A percentile compares a stretch with the other conserved stretches of the same genome.
These are phyloP conservation scores for Ramaria rubella DNA, from an alignment of 768 basidiomycete species.

Conservation along the genomic window DNA sequence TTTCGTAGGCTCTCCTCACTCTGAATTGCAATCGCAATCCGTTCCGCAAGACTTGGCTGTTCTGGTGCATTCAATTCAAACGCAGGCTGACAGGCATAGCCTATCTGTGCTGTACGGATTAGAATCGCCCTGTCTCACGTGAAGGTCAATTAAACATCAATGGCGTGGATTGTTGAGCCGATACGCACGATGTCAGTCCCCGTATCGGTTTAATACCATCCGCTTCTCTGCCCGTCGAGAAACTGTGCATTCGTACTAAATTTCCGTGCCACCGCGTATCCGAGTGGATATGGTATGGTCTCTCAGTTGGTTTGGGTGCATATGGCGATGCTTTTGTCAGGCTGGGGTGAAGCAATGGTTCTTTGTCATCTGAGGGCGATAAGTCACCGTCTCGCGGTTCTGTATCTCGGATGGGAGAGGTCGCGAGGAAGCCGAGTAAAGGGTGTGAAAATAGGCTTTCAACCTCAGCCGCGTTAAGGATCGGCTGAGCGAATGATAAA, in stretches of 20 bases:
- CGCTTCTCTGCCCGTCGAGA: constrained; percentile 80
- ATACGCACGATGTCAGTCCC: constrained; percentile 76
- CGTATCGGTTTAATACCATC: constrained; percentile 85
- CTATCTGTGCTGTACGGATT: constrained; percentile 42
- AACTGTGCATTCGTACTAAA: constrained; percentile 58
- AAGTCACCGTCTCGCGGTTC: background rate
- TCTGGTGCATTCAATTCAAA: constrained; percentile 40
- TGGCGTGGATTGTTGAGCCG: too few species aligned
- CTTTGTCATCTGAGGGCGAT: background rate
- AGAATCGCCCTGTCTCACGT: constrained; percentile 39
- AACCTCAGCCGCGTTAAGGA: constrained; percentile 75
- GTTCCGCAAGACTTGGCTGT: constrained; percentile 34
- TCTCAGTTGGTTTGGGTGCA: background rate
- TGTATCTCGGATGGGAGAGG: constrained; percentile 38
- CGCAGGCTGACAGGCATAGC: constrained; percentile 40
- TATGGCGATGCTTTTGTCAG: constrained; percentile 2
- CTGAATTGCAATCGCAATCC: constrained; percentile 38
- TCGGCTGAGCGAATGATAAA: constrained; percentile 44
- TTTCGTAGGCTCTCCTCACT: constrained; percentile 14
- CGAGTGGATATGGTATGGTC: constrained; percentile 54
- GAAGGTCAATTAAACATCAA: background rate
- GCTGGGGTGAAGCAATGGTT: constrained; percentile 11
- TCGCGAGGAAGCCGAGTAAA: constrained; percentile 61
- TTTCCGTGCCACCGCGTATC: constrained; percentile 48
- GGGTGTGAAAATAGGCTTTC: constrained; percentile 81